These are phyloP conservation scores for Singerocomus rubriflavus DNA, from an alignment of 1,284 basidiomycete genomes.

Conservation along the genomic window DNA sequence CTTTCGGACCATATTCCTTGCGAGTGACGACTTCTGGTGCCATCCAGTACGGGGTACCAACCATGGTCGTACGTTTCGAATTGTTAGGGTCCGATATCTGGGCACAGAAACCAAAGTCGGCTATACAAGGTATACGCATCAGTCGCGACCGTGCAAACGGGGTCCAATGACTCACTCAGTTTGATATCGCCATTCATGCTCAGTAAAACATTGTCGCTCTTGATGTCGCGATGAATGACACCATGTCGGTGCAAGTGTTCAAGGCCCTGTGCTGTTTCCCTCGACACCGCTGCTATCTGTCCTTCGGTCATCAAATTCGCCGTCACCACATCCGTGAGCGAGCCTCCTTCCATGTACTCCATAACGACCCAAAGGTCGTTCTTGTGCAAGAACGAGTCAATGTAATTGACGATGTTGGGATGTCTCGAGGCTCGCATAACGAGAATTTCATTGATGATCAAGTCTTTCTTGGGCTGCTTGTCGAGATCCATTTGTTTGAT, in stretches of 20 bases:
- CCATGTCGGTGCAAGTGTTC: slow-evolving; percentile 92
- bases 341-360: slow-evolving; percentile 99
- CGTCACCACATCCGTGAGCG: slow-evolving; percentile 94
- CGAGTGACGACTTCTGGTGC: slow-evolving; percentile 97
- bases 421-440: slow-evolving; percentile 97
- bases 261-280: slow-evolving; percentile 88
- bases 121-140: slow-evolving; percentile 41
- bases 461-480: slow-evolving; percentile 99
- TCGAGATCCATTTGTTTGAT: slow-evolving; percentile 99
- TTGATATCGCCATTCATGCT: slow-evolving; percentile 96
- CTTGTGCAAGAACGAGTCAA: slow-evolving; percentile 96
- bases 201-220: slow-evolving; percentile 94
- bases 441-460: slow-evolving; percentile 99
- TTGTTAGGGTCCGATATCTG: slow-evolving; percentile 90
- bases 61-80: slow-evolving; percentile 99
- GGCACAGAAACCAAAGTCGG: slow-evolving; percentile 99
- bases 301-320: slow-evolving; percentile 95
- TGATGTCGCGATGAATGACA: slow-evolving; percentile 98
- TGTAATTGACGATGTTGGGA: slow-evolving; percentile 99
- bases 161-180: slow-evolving; percentile 67
- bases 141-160: neutral
- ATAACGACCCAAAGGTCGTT: slow-evolving; percentile 99
- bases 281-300: slow-evolving; percentile 91
- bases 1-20: slow-evolving; percentile 98
- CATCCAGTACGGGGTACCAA: slow-evolving; percentile 99